phyloP scores from a whole-genome alignment of 2,329 filamentous ascomycete species.

The Microdochium paspali region DNA sequence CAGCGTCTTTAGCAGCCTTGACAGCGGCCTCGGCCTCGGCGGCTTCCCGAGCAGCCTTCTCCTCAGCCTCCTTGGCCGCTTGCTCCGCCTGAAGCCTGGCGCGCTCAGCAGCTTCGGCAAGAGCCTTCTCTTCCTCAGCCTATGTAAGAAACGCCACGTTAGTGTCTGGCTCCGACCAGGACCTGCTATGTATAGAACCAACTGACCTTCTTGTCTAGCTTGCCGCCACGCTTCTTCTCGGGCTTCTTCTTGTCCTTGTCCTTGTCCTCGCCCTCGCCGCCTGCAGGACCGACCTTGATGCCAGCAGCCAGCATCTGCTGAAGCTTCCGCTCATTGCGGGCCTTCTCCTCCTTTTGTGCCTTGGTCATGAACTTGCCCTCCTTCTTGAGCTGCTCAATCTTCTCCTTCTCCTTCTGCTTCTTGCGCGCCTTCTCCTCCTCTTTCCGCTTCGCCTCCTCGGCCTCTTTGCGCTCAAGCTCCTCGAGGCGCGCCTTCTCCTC shows the following conservation, averaged over 20 bases:
- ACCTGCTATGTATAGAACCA: not conserved
- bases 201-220: slow-evolving; percentile 44
- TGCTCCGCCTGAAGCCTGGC: slow-evolving; percentile 60
- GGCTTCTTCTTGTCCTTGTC: slow-evolving; percentile 73
- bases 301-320: slow-evolving; percentile 79
- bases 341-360: slow-evolving; percentile 75
- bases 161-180: not conserved
- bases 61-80: slow-evolving; percentile 50
- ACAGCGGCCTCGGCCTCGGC: slow-evolving; percentile 47
- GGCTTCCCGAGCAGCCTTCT: slow-evolving; percentile 47
- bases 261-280: slow-evolving; percentile 39
- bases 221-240: slow-evolving; percentile 66
- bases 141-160: slow-evolving; percentile 19
- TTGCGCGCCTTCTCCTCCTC: slow-evolving; percentile 68
- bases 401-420: slow-evolving; percentile 82
- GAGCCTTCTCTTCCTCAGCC: slow-evolving; percentile 67
- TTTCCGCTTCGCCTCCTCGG: slow-evolving; percentile 58
- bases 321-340: slow-evolving; percentile 66
- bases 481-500: slow-evolving; percentile 58
- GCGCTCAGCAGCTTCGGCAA: slow-evolving; percentile 70
- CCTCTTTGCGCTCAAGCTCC: slow-evolving; percentile 53
- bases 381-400: slow-evolving; percentile 78
- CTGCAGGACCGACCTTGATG: slow-evolving; percentile 58
- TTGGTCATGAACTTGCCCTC: slow-evolving; percentile 82
- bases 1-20: slow-evolving; percentile 43